Evolutionary conservation across 768 basidiomycete species (phyloP), one percentile per base, ranked within the genome.

Genomic region (Leccinum disarticulatum): DNA sequence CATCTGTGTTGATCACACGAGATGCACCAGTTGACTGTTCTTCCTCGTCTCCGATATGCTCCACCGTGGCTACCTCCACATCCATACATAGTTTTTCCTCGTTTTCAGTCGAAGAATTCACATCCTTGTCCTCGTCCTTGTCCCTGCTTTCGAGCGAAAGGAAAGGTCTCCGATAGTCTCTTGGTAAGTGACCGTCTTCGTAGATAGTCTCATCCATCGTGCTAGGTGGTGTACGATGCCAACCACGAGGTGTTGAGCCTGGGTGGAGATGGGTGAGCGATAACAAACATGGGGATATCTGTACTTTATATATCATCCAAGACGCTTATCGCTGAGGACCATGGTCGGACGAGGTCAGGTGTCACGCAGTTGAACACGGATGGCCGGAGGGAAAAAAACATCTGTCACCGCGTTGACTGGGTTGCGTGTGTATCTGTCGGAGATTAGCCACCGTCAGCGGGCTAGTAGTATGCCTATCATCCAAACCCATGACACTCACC

Each of bases 1-100:
- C 62, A 36, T 67, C 67, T 55, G 64, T 66, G 57, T 62, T 70
- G 52, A 72, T 55, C 57, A 64, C 57, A 28, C 33, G 51, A 17
- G 61, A 41, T 17, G 22, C 6, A 6, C 43, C 28, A 41, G 15
- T 33, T 17, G 55, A n/a, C 27, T 19, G 46, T 15, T 46, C 46
- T 14, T 19, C 57, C 2, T 59, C 48, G 36, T 51, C 31, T 46
- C 43, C 48, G 30, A 4, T 13, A 14, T 4, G 55, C 33, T 59
- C 57, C 27, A 53, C 54, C 7, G 6, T 53, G 36, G 57, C 43
- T 27, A 57, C 58, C 10, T 58, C 50, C 2, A 55, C 61, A 11
- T 53, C 58, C 11, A 30, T 13, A 30, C 54, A 43, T 49, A 28
- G 14, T 52, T 8, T 31, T n/a, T 47, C 28, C 43, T 48, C 51